A percentile compares a stretch with the other conserved stretches of the same genome.
Evolutionary conservation across 768 basidiomycete species (phyloP).

Genomic region (Agaricus sinodeliciosus): DNA sequence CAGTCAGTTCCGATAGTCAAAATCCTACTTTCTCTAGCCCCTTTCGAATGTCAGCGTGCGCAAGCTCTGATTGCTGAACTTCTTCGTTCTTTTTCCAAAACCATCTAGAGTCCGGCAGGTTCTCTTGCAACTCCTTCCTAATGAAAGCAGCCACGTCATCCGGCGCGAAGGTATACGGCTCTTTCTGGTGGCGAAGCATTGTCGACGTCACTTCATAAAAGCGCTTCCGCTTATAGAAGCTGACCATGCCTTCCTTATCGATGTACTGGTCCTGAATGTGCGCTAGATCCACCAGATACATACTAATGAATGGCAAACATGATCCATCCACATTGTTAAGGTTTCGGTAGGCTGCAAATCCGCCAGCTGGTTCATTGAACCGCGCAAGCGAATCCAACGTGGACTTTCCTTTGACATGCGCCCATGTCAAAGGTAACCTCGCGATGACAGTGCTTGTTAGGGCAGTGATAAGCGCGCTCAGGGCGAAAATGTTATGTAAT

Average conservation of each 20-base stretch:
- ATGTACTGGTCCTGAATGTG: slow-evolving; percentile 46
- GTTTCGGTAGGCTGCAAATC: slow-evolving; percentile 49
- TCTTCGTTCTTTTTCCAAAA: slow-evolving; percentile 58
- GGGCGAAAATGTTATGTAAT: slow-evolving; percentile 60
- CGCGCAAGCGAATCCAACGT: slow-evolving; percentile 45
- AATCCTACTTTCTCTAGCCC: slow-evolving; percentile 68
- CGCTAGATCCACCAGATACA: slow-evolving; percentile 55
- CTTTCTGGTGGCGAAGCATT: slow-evolving; percentile 52
- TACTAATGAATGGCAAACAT: slow-evolving; percentile 63
- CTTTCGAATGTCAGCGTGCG: slow-evolving; percentile 58
- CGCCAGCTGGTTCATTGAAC: slow-evolving; percentile 52
- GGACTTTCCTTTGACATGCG: slow-evolving; percentile 47
- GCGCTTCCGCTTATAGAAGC: slow-evolving; percentile 48
- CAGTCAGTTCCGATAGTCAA: slow-evolving; percentile 18
- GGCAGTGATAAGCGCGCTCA: slow-evolving; percentile 60
- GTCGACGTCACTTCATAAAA: slow-evolving; percentile 48
- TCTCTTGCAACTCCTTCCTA: slow-evolving; percentile 33
- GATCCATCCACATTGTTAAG: slow-evolving; percentile 43
- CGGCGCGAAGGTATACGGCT: slow-evolving; percentile 41
- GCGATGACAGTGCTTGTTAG: slow-evolving; percentile 54
- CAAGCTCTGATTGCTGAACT: slow-evolving; percentile 49
- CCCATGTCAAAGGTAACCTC: slow-evolving; percentile 59
- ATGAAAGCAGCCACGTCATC: slow-evolving; percentile 45
- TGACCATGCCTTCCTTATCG: slow-evolving; percentile 36
- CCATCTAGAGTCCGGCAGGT: slow-evolving; percentile 37